Base-by-base conservation (phyloP, 805 yeast genomes). In the Candida parachauliodes region DNA sequence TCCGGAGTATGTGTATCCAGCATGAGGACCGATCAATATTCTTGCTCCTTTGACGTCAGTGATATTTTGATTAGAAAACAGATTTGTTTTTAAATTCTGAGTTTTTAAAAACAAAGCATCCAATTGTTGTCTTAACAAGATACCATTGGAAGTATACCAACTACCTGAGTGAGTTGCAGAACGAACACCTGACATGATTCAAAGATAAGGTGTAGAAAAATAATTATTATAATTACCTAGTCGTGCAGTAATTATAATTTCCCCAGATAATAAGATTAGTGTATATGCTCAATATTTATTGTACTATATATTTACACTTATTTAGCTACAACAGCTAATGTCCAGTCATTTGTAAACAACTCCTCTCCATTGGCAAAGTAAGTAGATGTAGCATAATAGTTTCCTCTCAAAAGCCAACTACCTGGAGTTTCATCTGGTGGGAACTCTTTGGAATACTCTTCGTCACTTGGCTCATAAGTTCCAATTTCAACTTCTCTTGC, bases 101-200 rank as follows among this genome's bases (percentile, higher is more conserved):
- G 73, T 73, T 8, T 45, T 46, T 5, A 50, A 50, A 31, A 85
- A 58, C 48, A 65, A 77, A 1, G 53, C 51, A 9, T 71, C 70
- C 12, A 91, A 40, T 45, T 85, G 85, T 7, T 52, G 41, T 2
- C 65, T 55, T 10, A 91, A 66, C 15, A 52, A 54, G 1, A 50
- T 29, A 0, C 69, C 47, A 32, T 70, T 68, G 10, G 67, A 67
- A 2, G 78, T 49, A 57, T 93, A 91, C 98, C 98, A 91, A 2
- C 88, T 59, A 2, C 98, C 98, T 2, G 96, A 82, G 57, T 91
- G 97, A 2, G 94, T 73, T 1, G 95, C 95, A 3, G 80, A 75
- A 37, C 88, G 64, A 30, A 58, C 41, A 35, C 34, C 27, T 8
- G 27, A 21, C 34, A 31, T 31, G 32, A 19, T n/a, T n/a, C 22